These are phyloP conservation scores for Thalassiosira hispida DNA, from an alignment of 352 stramenopile species.

Conservation along the genomic window DNA sequence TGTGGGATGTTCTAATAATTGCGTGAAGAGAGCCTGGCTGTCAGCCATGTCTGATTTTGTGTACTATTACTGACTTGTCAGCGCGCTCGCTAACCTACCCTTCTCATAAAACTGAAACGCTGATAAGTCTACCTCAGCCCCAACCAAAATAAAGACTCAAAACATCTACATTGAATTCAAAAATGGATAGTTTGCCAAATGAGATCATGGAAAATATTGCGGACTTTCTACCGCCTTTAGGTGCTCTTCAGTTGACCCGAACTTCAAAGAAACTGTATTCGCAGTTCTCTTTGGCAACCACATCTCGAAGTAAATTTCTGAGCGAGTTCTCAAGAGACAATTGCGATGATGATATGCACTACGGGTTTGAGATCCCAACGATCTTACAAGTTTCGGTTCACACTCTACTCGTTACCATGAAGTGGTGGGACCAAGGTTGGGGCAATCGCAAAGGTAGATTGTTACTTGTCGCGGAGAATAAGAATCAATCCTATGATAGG, in stretches of 20 bases:
- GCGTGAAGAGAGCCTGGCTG: too few species aligned
- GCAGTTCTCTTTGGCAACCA: background rate
- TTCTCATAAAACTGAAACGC: too few species aligned
- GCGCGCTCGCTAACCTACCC: too few species aligned
- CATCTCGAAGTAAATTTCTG: background rate
- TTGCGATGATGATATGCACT: background rate
- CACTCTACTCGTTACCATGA: constrained; percentile 11
- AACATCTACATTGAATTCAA: too few species aligned
- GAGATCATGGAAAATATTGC: constrained; percentile 21
- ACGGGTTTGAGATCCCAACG: constrained; percentile 14
- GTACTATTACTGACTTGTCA: too few species aligned
- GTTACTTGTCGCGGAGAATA: constrained; percentile 5
- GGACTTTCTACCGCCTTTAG: constrained; percentile 14
- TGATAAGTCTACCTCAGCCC: too few species aligned
- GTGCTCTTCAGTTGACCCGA: constrained; percentile 14
- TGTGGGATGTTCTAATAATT: too few species aligned
- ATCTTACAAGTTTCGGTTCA: constrained; percentile 17
- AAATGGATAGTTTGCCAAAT: constrained; percentile 23
- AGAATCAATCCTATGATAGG: constrained; percentile 1
- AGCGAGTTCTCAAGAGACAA: constrained; percentile 4
- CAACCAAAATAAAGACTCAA: too few species aligned
- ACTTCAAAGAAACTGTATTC: constrained; percentile 23
- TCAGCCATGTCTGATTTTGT: too few species aligned
- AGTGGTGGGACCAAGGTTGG: constrained; percentile 48
- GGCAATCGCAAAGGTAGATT: constrained; percentile 33